A percentile compares a stretch with the other conserved stretches of the same genome.
Evolutionary conservation across 2,329 filamentous ascomycete species (phyloP).

Genomic region (Alternaria arbusti): DNA sequence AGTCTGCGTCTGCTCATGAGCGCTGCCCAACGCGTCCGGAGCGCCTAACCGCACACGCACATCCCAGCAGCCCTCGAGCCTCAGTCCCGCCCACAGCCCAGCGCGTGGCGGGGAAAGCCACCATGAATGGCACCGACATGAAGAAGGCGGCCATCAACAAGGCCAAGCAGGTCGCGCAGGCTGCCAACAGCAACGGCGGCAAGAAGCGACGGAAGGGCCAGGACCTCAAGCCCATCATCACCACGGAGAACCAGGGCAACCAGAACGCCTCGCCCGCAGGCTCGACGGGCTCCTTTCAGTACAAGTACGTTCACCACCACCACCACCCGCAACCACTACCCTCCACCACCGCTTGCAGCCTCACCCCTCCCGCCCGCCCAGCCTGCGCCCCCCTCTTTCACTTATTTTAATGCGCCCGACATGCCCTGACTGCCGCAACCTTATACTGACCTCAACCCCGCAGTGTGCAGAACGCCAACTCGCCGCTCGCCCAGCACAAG

Average conservation of each 20-base stretch:
- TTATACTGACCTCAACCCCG: constrained; percentile 26
- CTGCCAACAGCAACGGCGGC: constrained; percentile 60
- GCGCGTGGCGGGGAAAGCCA: constrained; percentile 47
- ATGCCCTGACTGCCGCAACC: not conserved
- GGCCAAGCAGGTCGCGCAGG: constrained; percentile 69
- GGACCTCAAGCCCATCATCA: constrained; percentile 76
- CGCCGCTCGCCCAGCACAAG: constrained; percentile 53
- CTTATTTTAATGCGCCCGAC: constrained; percentile 10
- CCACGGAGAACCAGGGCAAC: constrained; percentile 63
- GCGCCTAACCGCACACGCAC: constrained; percentile 33
- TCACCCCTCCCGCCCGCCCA: not conserved
- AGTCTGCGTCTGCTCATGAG: constrained; percentile 30
- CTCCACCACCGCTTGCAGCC: not conserved
- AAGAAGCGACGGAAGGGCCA: constrained; percentile 80
- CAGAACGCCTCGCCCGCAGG: constrained; percentile 52
- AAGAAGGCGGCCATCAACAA: constrained; percentile 71
- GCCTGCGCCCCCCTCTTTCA: constrained; percentile 8
- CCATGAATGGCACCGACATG: constrained; percentile 69
- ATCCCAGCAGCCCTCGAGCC: constrained; percentile 13
- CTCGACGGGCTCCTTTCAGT: constrained; percentile 45
- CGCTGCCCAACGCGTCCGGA: constrained; percentile 34
- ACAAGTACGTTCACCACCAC: constrained; percentile 47
- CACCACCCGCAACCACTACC: constrained; percentile 2
- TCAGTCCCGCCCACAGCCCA: constrained; percentile 22
- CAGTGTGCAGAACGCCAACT: constrained; percentile 58